Conservation (phyloP, 2,329 filamentous ascomycete genomes). For the Calonectria leucothoes region DNA sequence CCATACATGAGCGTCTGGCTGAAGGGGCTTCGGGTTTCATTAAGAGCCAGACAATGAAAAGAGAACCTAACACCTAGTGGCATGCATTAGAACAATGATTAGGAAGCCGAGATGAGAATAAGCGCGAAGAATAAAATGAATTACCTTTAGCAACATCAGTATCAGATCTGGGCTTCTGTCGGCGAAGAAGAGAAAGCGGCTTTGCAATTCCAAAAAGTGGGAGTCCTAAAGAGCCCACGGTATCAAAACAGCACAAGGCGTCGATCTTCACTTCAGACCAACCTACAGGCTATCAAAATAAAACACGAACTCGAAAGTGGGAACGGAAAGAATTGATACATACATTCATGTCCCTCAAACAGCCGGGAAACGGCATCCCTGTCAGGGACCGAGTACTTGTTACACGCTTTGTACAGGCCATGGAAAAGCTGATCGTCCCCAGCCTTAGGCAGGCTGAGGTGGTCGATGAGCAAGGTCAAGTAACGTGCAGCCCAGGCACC, state of each 20-base stretch:
- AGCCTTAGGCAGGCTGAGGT: neutral
- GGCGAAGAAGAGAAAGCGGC: neutral
- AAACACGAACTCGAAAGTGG: neutral
- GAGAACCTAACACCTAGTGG: neutral
- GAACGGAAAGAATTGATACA: neutral
- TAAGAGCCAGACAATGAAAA: neutral
- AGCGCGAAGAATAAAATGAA: neutral
- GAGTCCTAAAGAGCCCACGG: neutral
- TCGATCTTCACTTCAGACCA: neutral
- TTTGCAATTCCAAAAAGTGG: neutral
- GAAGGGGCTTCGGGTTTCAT: neutral
- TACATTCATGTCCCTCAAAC: neutral
- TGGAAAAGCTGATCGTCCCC: neutral
- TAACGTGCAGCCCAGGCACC: neutral
- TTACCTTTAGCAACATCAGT: neutral
- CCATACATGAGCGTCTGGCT: neutral
- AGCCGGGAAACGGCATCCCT: neutral
- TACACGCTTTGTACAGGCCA: neutral
- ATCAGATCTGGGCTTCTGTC: neutral
- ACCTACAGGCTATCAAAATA: neutral
- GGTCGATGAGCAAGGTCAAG: neutral
- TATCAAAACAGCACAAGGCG: neutral
- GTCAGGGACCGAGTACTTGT: neutral
- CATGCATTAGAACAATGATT: neutral
- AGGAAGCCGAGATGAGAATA: neutral